Evolutionary conservation across 2,329 filamentous ascomycete species (phyloP).

Genomic region (Apiospora malaysiana): DNA sequence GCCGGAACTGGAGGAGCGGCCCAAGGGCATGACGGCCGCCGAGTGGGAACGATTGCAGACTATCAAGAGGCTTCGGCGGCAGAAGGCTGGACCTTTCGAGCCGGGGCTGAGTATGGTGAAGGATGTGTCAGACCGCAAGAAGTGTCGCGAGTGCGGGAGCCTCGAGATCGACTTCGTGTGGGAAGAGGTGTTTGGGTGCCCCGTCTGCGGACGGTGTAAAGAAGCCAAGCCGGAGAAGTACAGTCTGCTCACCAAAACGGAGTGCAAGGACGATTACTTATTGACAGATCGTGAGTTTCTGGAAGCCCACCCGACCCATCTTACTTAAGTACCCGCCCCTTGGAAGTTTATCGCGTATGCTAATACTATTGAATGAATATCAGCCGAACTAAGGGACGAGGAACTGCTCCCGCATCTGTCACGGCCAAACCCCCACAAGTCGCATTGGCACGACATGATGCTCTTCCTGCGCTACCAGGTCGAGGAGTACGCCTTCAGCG

Average conservation of each 20-base stretch:
- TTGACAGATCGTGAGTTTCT: slow-evolving; percentile 78
- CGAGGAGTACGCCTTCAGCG: slow-evolving; percentile 85
- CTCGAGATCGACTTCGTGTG: slow-evolving; percentile 95
- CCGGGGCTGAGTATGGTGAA: slow-evolving; percentile 80
- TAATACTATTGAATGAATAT: slow-evolving; percentile 5
- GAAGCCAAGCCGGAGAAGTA: slow-evolving; percentile 92
- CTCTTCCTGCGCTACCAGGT: slow-evolving; percentile 92
- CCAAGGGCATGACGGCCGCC: slow-evolving; percentile 84
- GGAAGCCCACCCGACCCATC: too few relatives aligned
- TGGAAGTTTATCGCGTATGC: too few relatives aligned
- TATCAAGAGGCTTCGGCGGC: slow-evolving; percentile 72
- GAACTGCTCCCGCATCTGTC: slow-evolving; percentile 87
- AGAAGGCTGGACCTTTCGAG: slow-evolving; percentile 84
- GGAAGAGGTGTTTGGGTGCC: slow-evolving; percentile 80
- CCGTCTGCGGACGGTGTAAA: slow-evolving; percentile 84
- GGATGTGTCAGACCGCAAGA: slow-evolving; percentile 68
- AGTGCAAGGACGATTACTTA: slow-evolving; percentile 93
- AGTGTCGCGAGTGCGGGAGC: slow-evolving; percentile 81
- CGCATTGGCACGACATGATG: slow-evolving; percentile 99
- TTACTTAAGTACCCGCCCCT: too few relatives aligned
- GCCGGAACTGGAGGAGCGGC: slow-evolving; percentile 63
- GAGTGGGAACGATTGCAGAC: slow-evolving; percentile 91
- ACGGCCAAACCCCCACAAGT: slow-evolving; percentile 92
- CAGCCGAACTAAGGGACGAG: slow-evolving; percentile 87
- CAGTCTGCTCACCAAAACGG: slow-evolving; percentile 93